Conservation (phyloP, 225 moss, liverwort and hornwort species). For the Pseudisothecium myosuroides region DNA sequence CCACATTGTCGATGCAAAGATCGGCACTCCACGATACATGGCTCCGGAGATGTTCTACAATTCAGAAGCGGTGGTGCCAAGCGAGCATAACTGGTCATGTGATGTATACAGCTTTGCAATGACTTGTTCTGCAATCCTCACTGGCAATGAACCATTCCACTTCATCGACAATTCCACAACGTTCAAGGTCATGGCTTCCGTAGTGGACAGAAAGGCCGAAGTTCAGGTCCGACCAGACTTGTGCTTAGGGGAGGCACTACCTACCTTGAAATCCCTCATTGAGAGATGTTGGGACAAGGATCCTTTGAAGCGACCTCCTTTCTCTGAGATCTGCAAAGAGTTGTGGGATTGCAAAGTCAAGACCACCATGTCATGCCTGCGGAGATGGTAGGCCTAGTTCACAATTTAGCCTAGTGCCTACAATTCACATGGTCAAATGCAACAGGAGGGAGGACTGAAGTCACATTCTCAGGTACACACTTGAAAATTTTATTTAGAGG, state of each 20-base stretch:
- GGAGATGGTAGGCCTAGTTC: neutral
- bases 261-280: neutral
- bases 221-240: neutral
- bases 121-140: neutral
- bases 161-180: neutral
- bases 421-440: too few species aligned
- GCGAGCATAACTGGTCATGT: neutral
- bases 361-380: neutral
- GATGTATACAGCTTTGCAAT: neutral
- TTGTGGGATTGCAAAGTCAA: neutral
- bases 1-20: neutral
- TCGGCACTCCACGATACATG: neutral
- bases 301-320: neutral
- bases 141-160: neutral
- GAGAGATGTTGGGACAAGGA: neutral
- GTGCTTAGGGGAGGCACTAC: neutral
- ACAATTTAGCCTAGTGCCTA: rapidly evolving
- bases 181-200: neutral
- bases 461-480: rapidly evolving
- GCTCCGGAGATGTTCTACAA: neutral
- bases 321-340: neutral
- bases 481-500: too few species aligned
- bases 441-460: rapidly evolving
- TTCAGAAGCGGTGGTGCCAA: neutral
- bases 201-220: neutral